These are phyloP conservation scores for Citropsis articulata DNA, from an alignment of 345 rosid species.

Conservation along the genomic window DNA sequence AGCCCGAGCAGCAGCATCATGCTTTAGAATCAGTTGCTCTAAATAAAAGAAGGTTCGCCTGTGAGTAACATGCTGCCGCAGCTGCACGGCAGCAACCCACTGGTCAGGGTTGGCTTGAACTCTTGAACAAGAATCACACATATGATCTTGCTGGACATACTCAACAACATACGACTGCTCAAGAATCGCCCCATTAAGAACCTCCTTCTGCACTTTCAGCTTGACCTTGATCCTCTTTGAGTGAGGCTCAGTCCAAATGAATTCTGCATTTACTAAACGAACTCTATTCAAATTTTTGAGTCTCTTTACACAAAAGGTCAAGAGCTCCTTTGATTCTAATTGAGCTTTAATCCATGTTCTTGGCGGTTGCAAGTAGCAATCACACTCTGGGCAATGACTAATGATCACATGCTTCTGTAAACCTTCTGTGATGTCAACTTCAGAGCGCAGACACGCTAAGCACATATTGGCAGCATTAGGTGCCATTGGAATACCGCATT, in stretches of 20 bases:
- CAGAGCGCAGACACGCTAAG: conserved; percentile 14
- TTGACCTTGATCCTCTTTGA: conserved; percentile 26
- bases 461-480: conserved; percentile 22
- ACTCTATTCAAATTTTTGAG: conserved; percentile 16
- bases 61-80: conserved; percentile 18
- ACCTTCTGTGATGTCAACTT: conserved; percentile 20
- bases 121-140: conserved; percentile 33
- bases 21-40: conserved; percentile 16
- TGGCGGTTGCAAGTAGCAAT: conserved; percentile 12
- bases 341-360: conserved; percentile 20
- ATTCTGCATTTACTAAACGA: conserved; percentile 9
- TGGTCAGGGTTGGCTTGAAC: conserved; percentile 20
- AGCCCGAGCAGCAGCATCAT: conserved; percentile 15
- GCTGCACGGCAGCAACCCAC: conserved; percentile 14
- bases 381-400: conserved; percentile 18
- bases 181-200: conserved; percentile 29
- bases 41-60: conserved; percentile 14
- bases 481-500: conserved; percentile 18
- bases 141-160: conserved; percentile 24
- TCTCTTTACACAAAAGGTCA: conserved; percentile 15
- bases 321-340: conserved; percentile 16
- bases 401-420: conserved; percentile 13
- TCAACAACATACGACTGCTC: conserved; percentile 30
- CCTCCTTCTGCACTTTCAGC: conserved; percentile 30
- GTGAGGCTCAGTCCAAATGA: conserved; percentile 19